These are phyloP conservation scores for Sporothrix globosa DNA, from an alignment of 2,329 filamentous ascomycete genomes.

Conservation along the genomic window DNA sequence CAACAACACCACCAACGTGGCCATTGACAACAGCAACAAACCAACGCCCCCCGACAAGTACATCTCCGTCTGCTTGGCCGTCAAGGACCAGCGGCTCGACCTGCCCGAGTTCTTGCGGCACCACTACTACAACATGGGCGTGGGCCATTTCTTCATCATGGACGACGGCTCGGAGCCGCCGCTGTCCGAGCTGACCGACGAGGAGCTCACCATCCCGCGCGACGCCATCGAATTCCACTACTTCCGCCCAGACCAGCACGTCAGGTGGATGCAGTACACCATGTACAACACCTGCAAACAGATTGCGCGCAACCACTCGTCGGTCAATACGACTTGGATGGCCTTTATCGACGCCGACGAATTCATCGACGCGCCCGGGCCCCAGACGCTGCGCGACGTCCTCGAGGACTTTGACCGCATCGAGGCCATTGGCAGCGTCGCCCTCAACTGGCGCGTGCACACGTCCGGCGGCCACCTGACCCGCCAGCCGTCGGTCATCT, in stretches of 20 bases:
- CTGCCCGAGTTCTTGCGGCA: slow-evolving; percentile 33
- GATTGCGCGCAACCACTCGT: slow-evolving; percentile 25
- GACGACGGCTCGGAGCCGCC: slow-evolving; percentile 33
- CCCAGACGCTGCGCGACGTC: slow-evolving; percentile 28
- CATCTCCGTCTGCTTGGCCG: slow-evolving; percentile 31
- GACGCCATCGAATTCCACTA: slow-evolving; percentile 33
- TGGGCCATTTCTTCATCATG: slow-evolving; percentile 34
- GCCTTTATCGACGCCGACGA: slow-evolving; percentile 34
- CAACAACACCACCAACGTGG: too few species aligned
- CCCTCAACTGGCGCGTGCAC: slow-evolving; percentile 33
- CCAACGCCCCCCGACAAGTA: slow-evolving; percentile 30
- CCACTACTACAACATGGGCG: slow-evolving; percentile 36
- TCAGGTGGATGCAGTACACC: slow-evolving; percentile 34
- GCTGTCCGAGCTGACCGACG: slow-evolving; percentile 28
- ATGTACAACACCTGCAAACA: slow-evolving; percentile 30
- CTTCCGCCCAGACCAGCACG: slow-evolving; percentile 29
- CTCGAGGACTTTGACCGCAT: slow-evolving; percentile 31
- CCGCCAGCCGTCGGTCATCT: slow-evolving; percentile 30
- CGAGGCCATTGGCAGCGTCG: slow-evolving; percentile 31
- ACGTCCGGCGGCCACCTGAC: slow-evolving; percentile 32
- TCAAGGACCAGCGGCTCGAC: slow-evolving; percentile 32
- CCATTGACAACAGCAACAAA: not conserved
- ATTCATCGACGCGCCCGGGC: slow-evolving; percentile 30
- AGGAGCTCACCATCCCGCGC: slow-evolving; percentile 30
- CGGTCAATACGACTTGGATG: slow-evolving; percentile 32